Percentiles rank a stretch among this genome's conserved stretches.
phyloP scores from a whole-genome alignment of 352 stramenopile species.

The Phytophthora palmivora region DNA sequence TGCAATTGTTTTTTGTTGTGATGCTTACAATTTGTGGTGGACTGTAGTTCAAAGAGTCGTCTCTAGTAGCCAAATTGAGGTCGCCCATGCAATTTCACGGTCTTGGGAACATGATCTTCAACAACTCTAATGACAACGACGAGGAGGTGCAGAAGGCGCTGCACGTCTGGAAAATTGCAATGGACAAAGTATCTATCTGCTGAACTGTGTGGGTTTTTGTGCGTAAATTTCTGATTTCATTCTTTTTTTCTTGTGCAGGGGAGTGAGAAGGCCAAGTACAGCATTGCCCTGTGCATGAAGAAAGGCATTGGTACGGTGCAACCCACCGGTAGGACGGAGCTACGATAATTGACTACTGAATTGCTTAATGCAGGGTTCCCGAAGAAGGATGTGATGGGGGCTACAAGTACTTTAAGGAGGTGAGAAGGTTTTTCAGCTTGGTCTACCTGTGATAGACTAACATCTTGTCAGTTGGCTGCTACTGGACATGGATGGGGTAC shows the following conservation, averaged over 20 bases:
- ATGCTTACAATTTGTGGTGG: background rate
- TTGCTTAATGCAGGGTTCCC: conserved; percentile 48
- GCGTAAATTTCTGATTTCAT: background rate
- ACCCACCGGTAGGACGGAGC: background rate
- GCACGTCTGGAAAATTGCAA: conserved; percentile 82
- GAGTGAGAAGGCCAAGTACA: conserved; percentile 86
- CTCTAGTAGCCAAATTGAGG: conserved; percentile 60
- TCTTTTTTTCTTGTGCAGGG: conserved; percentile 40
- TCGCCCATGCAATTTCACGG: conserved; percentile 72
- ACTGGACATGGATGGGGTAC: conserved; percentile 76
- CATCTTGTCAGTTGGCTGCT: conserved; percentile 51
- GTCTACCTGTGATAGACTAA: conserved; percentile 1
- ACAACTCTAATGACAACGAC: conserved; percentile 66
- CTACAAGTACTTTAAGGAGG: conserved; percentile 82
- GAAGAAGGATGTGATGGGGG: conserved; percentile 58
- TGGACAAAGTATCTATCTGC: conserved; percentile 60
- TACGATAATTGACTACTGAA: conserved; percentile 1
- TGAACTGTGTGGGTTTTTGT: background rate
- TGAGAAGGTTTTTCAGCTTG: conserved; percentile 23
- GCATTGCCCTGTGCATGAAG: conserved; percentile 84
- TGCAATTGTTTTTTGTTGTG: background rate
- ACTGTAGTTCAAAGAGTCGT: conserved; percentile 67
- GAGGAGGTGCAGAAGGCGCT: conserved; percentile 77
- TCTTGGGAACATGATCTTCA: conserved; percentile 87
- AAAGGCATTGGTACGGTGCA: conserved; percentile 63